phyloP scores from a whole-genome alignment of 805 yeast species.

The Saccharomycopsis selenospora region DNA sequence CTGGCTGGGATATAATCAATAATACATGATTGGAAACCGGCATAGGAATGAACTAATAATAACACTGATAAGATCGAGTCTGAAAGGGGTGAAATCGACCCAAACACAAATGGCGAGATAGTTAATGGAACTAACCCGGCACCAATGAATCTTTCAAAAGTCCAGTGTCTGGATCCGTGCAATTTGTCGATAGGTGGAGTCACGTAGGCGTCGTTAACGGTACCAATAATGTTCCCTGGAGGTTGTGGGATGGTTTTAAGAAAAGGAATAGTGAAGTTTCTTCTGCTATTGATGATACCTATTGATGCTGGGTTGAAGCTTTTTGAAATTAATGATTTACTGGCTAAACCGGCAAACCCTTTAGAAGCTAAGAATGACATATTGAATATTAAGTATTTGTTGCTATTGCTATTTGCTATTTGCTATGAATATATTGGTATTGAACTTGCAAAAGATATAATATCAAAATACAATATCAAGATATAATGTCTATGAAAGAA shows the following conservation, averaged over 20 bases:
- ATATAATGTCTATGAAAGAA: too few species aligned
- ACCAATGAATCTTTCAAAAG: slow-evolving; percentile 71
- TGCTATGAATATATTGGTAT: too few species aligned
- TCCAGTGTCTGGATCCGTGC: slow-evolving; percentile 92
- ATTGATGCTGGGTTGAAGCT: slow-evolving; percentile 8
- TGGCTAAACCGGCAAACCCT: neutral
- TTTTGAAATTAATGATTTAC: neutral
- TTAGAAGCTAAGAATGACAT: slow-evolving; percentile 1
- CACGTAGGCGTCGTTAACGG: slow-evolving; percentile 81
- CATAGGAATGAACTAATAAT: slow-evolving; percentile 69
- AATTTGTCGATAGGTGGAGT: slow-evolving; percentile 54
- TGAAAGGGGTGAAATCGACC: slow-evolving; percentile 57
- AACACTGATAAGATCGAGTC: slow-evolving; percentile 67
- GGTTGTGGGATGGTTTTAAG: slow-evolving; percentile 67
- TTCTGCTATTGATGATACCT: slow-evolving; percentile 19
- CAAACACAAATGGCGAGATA: slow-evolving; percentile 68
- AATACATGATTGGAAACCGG: slow-evolving; percentile 87
- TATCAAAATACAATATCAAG: too few species aligned
- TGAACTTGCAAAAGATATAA: too few species aligned
- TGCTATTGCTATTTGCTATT: too few species aligned
- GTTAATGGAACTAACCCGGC: slow-evolving; percentile 70
- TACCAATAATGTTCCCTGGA: slow-evolving; percentile 86
- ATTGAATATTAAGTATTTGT: too few species aligned
- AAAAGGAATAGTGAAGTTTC: slow-evolving; percentile 37
- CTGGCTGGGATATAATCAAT: slow-evolving; percentile 87